These are phyloP conservation scores for Chamaenerion angustifolium DNA, from an alignment of 345 rosid species.

Conservation along the genomic window DNA sequence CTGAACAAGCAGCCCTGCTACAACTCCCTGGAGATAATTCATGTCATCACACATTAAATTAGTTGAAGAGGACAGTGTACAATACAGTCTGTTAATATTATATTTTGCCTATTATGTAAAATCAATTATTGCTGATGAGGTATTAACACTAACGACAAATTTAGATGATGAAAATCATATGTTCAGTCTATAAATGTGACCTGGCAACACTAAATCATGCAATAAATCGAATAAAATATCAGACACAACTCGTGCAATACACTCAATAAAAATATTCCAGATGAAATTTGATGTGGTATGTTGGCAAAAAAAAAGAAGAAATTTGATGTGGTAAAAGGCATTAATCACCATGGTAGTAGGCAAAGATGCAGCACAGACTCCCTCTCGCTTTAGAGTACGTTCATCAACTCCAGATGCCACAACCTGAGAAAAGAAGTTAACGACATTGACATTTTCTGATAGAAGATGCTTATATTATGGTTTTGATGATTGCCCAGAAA, in stretches of 20 bases:
- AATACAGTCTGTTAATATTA: too few species aligned
- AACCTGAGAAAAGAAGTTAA: slow-evolving; percentile 26
- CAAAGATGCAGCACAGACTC: slow-evolving; percentile 94
- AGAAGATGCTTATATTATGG: too few species aligned
- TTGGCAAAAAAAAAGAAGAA: too few species aligned
- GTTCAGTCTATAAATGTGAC: background rate
- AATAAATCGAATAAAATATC: too few species aligned
- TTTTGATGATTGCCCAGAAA: too few species aligned
- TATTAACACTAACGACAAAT: background rate
- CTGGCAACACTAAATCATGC: too few species aligned
- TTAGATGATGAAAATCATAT: background rate
- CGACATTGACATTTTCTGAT: too few species aligned
- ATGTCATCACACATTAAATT: slow-evolving; percentile 5
- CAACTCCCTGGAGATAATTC: slow-evolving; percentile 61
- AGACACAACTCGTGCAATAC: too few species aligned
- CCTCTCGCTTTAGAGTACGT: slow-evolving; percentile 86
- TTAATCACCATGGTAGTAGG: slow-evolving; percentile 75
- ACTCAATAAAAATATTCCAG: background rate
- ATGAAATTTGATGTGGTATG: background rate
- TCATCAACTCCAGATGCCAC: slow-evolving; percentile 98
- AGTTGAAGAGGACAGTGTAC: too few species aligned
- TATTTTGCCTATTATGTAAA: background rate
- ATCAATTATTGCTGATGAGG: background rate
- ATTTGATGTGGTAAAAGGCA: background rate
- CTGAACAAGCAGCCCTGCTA: slow-evolving; percentile 89